Percentiles rank a stretch among this genome's conserved stretches.
Conservation (phyloP, 352 stramenopile species). For the Ophiocytium majus region DNA sequence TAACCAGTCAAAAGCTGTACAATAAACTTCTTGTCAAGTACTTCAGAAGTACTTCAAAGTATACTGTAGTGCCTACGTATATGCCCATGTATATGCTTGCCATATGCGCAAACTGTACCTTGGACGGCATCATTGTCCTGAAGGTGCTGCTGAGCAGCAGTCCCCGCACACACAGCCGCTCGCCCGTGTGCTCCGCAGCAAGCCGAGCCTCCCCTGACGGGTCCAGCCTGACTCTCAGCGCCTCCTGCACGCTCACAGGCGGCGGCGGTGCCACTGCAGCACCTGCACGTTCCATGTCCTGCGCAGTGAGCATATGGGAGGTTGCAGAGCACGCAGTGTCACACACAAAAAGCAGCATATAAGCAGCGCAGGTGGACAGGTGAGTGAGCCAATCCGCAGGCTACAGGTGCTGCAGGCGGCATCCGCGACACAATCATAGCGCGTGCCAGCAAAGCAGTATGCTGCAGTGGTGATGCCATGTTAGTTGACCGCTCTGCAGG, state of each 20-base stretch:
- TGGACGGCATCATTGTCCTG: background rate
- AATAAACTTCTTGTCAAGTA: background rate
- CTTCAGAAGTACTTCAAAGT: background rate
- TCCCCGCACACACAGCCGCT: background rate
- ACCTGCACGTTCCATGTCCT: background rate
- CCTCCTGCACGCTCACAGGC: background rate
- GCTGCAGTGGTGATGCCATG: no score
- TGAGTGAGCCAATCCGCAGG: no score
- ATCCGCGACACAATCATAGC: background rate
- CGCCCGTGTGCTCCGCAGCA: background rate
- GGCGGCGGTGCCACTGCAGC: no score
- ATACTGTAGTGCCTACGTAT: background rate
- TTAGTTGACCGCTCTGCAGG: no score
- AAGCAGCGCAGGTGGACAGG: background rate
- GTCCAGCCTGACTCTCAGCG: background rate
- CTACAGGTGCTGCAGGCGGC: background rate
- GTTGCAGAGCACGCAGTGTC: background rate
- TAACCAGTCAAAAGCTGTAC: background rate
- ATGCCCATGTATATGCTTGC: background rate
- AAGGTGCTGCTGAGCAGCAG: background rate
- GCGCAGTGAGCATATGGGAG: background rate
- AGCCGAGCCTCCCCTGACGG: background rate
- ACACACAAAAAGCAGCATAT: no score
- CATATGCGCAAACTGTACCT: background rate
- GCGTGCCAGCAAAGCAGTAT: background rate